Evolutionary conservation across 1,284 basidiomycete genomes (phyloP).

Genomic region (Sparassis latifolia): DNA sequence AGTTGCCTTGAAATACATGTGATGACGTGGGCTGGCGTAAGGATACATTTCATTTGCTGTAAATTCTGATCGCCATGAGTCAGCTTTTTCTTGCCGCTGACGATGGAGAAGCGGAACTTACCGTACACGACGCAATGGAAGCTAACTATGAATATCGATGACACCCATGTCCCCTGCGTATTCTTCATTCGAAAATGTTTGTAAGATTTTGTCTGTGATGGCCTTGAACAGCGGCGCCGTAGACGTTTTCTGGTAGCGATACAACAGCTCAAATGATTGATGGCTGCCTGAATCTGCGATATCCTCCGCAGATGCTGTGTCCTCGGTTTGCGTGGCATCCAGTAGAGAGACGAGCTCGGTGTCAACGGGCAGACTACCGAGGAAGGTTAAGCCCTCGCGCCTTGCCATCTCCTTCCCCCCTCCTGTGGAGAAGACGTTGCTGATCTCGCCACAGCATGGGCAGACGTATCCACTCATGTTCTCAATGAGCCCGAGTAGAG

Average conservation of each 20-base stretch:
- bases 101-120: no score
- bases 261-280: constrained; percentile 41
- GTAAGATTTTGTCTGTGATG: constrained; percentile 40
- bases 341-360: constrained; percentile 84
- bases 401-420: constrained; percentile 87
- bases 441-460: constrained; percentile 90
- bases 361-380: constrained; percentile 93
- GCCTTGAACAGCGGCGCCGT: constrained; percentile 54
- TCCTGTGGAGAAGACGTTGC: constrained; percentile 92
- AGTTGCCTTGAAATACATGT: no score
- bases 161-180: no score
- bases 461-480: constrained; percentile 99
- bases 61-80: no score
- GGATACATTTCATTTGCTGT: no score
- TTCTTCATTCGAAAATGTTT: not conserved
- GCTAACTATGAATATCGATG: no score
- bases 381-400: constrained; percentile 68
- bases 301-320: constrained; percentile 17
- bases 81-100: no score
- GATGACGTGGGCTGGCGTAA: no score
- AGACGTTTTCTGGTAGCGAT: constrained; percentile 52
- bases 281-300: constrained; percentile 16
- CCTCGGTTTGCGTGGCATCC: constrained; percentile 54
- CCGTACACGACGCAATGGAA: no score
- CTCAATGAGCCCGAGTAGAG: constrained; percentile 92